Percentiles rank a stretch among this genome's conserved stretches.
Conservation (phyloP, 148 eudicot species). For the Persicaria maculosa region DNA sequence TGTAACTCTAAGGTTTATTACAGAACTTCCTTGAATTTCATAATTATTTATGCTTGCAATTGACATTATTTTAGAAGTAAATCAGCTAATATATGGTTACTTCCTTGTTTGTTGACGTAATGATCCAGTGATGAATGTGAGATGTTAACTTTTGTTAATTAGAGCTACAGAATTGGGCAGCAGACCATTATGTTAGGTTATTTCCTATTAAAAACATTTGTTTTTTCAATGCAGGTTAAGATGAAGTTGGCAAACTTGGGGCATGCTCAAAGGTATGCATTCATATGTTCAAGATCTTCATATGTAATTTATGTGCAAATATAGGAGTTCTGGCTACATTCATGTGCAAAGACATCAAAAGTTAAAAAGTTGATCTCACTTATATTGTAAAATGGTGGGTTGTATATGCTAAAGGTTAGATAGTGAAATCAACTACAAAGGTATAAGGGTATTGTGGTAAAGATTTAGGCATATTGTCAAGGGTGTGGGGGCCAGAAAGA, state of each 20-base stretch:
- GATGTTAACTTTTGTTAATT: background rate
- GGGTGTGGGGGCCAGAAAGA: too few relatives aligned
- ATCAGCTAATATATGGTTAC: background rate
- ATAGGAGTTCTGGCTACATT: background rate
- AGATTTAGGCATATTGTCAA: too few relatives aligned
- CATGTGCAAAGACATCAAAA: background rate
- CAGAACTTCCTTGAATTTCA: background rate
- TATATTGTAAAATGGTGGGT: background rate
- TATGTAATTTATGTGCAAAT: background rate
- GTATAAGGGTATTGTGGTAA: too few relatives aligned
- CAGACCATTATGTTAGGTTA: background rate
- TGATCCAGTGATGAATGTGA: background rate
- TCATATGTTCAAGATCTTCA: background rate
- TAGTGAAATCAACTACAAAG: too few relatives aligned
- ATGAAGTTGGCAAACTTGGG: slow-evolving; percentile 63
- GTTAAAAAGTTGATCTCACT: background rate
- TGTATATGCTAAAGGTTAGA: background rate
- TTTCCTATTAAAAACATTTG: background rate
- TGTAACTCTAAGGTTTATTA: background rate
- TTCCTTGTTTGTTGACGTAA: background rate
- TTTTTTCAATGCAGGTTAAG: slow-evolving; percentile 55
- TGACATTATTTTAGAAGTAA: background rate
- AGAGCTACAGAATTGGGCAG: background rate
- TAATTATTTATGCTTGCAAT: background rate
- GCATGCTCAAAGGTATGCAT: slow-evolving; percentile 65